A percentile compares a stretch with the other conserved stretches of the same genome.
Conservation (phyloP, 192 early-diverging fungal species). For the Chytriomyces sp. region DNA sequence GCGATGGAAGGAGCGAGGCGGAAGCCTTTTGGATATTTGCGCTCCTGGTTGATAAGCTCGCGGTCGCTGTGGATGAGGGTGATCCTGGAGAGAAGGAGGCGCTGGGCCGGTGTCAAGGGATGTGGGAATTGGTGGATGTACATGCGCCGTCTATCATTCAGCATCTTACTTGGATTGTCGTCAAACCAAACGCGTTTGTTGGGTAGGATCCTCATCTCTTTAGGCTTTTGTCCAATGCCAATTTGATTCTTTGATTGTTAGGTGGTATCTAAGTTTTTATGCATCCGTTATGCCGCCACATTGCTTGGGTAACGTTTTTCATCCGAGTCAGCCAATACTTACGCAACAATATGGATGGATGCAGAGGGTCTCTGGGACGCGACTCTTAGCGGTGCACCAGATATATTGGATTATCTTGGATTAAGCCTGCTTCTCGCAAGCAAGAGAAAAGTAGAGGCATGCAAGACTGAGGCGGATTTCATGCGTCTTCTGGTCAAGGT, state of each 20-base stretch:
- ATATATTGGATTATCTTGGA: constrained; percentile 44
- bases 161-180: constrained; percentile 27
- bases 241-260: neutral
- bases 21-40: constrained; percentile 53
- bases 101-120: constrained; percentile 20
- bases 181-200: neutral
- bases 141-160: constrained; percentile 26
- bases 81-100: neutral
- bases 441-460: constrained; percentile 34
- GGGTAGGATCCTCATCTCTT: neutral
- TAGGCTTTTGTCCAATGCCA: neutral
- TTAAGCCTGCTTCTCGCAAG: constrained; percentile 41
- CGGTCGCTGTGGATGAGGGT: constrained; percentile 8
- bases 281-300: constrained; percentile 37
- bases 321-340: neutral
- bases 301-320: no score
- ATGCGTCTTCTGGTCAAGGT: constrained; percentile 36
- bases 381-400: constrained; percentile 9
- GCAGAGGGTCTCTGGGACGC: constrained; percentile 49
- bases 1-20: constrained; percentile 35
- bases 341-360: no score
- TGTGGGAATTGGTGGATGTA: constrained; percentile 35
- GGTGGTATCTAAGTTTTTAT: constrained; percentile 49
- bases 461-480: constrained; percentile 29
- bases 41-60: constrained; percentile 29